These are phyloP conservation scores for Metschnikowia santaceciliae DNA, from an alignment of 805 yeast genomes.

Conservation along the genomic window DNA sequence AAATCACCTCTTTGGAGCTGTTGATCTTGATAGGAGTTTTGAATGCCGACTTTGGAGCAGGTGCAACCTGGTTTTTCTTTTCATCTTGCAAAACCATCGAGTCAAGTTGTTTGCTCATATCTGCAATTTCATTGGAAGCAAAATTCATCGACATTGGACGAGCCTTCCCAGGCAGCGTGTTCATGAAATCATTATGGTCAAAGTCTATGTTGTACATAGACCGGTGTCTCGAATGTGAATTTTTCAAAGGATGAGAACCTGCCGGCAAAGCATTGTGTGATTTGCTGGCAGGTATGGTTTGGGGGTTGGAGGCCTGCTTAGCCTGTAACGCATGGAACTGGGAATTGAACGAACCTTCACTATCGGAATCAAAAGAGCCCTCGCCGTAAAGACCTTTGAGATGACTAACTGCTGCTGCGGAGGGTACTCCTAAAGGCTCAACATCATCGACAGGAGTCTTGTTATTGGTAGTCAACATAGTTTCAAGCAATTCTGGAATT, in stretches of 20 bases:
- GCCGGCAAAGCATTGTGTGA: constrained; percentile 1
- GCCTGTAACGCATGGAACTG: constrained; percentile 16
- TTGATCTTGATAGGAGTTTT: constrained; percentile 4
- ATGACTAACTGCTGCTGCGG: constrained; percentile 29
- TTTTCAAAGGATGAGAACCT: constrained; percentile 6
- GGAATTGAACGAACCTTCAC: constrained; percentile 23
- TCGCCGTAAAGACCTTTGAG: constrained; percentile 21
- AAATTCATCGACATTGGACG: constrained; percentile 4
- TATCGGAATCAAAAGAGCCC: constrained; percentile 31
- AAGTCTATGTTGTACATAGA: constrained; percentile 35
- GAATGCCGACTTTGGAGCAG: background rate
- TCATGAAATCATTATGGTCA: constrained; percentile 2
- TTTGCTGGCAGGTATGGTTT: constrained; percentile 1
- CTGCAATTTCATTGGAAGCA: background rate
- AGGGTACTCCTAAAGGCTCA: constrained; percentile 37
- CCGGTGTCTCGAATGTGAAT: constrained; percentile 34
- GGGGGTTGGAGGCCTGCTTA: background rate
- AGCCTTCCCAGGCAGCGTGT: background rate
- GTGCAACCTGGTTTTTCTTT: background rate
- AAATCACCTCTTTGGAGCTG: constrained; percentile 1
- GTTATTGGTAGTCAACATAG: background rate
- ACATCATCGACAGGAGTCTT: constrained; percentile 4
- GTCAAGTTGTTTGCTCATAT: background rate
- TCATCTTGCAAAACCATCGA: background rate
- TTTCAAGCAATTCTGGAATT: constrained; percentile 36